Evolutionary conservation across 495 filamentous ascomycete species (phyloP).

Genomic region (Neurospora intermedia): DNA sequence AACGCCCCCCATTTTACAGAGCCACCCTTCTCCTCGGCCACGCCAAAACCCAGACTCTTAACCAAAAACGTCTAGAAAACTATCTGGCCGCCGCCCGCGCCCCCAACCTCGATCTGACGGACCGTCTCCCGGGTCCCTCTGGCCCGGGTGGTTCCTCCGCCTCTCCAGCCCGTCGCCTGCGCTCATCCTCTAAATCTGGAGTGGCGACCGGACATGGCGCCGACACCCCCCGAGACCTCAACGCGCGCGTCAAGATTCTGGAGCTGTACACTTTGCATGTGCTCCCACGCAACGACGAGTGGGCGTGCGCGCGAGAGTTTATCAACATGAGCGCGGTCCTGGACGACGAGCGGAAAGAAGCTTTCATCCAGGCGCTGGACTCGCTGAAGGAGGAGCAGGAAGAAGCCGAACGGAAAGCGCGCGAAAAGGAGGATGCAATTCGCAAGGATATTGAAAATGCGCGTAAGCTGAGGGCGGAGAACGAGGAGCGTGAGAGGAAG

Average conservation of each 20-base stretch:
- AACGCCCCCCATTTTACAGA: constrained; percentile 25
- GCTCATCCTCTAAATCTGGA: constrained; percentile 30
- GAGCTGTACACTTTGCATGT: constrained; percentile 93
- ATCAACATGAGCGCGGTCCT: constrained; percentile 72
- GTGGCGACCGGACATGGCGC: constrained; percentile 36
- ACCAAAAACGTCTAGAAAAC: constrained; percentile 78
- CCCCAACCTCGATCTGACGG: constrained; percentile 53
- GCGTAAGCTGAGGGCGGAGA: constrained; percentile 36
- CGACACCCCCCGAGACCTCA: constrained; percentile 66
- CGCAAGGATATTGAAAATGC: constrained; percentile 52
- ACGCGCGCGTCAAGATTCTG: constrained; percentile 71
- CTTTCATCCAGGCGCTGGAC: constrained; percentile 65
- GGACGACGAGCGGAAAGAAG: constrained; percentile 84
- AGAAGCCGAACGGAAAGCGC: constrained; percentile 50
- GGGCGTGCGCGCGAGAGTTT: constrained; percentile 89
- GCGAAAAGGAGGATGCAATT: constrained; percentile 50
- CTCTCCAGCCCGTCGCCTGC: constrained; percentile 14
- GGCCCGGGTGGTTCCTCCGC: not conserved
- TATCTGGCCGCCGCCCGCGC: constrained; percentile 72
- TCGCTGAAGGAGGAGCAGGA: constrained; percentile 62
- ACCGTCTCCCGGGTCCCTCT: constrained; percentile 35
- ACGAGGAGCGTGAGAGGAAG: constrained; percentile 40
- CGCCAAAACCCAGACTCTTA: constrained; percentile 67
- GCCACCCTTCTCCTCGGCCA: constrained; percentile 83
- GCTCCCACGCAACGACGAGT: constrained; percentile 79